phyloP scores from a whole-genome alignment of 257 asterid genomes.

The Cruciata laevipes region DNA sequence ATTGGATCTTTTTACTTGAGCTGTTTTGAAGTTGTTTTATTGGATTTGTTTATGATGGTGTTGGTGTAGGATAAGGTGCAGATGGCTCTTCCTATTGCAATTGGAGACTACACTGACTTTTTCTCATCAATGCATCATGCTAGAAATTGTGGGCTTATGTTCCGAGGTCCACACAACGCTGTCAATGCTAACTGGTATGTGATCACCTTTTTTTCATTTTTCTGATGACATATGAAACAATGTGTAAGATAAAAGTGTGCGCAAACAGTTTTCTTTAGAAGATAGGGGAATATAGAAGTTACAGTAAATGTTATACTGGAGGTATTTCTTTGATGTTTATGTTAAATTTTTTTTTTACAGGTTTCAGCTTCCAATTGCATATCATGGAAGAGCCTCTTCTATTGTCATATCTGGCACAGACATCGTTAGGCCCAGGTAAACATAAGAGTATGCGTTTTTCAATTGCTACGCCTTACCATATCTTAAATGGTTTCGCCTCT shows the following conservation, averaged over 20 bases:
- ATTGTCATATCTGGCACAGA: conserved; percentile 89
- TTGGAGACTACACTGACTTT: conserved; percentile 95
- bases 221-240: not conserved
- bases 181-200: conserved; percentile 68
- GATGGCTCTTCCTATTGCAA: conserved; percentile 79
- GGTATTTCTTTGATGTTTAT: not conserved
- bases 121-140: conserved; percentile 93
- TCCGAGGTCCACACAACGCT: conserved; percentile 78
- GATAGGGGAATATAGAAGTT: not conserved
- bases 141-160: conserved; percentile 75
- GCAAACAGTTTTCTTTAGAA: not conserved
- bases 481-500: not conserved
- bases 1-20: not conserved
- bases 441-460: not conserved
- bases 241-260: not conserved
- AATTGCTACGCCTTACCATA: not conserved
- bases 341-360: conserved; percentile 25
- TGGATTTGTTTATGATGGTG: conserved; percentile 22
- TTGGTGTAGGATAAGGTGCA: conserved; percentile 61
- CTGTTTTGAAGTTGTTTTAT: conserved; percentile 1
- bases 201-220: conserved; percentile 12
- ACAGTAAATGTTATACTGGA: not conserved
- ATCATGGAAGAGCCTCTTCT: conserved; percentile 98
- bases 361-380: conserved; percentile 94
- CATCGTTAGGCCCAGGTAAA: conserved; percentile 83